phyloP scores from a whole-genome alignment of 768 basidiomycete genomes.

The Brasilioporus rufonigricans region DNA sequence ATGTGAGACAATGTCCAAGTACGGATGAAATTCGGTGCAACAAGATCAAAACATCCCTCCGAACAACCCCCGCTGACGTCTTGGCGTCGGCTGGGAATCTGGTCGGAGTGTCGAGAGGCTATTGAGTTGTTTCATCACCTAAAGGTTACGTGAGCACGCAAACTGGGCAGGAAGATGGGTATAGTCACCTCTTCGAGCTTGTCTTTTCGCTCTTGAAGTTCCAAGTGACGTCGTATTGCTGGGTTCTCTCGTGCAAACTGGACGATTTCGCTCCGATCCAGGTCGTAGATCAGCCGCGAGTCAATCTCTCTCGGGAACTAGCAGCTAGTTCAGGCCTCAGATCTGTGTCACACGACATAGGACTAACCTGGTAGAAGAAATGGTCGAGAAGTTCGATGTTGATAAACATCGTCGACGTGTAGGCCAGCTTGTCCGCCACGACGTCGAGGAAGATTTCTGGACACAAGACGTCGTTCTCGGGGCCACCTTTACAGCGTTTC shows the following conservation, averaged over 20 bases:
- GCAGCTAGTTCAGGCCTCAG: neutral
- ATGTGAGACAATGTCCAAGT: neutral
- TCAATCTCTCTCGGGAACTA: conserved; percentile 99
- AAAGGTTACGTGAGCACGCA: conserved; percentile 4
- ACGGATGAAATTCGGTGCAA: neutral
- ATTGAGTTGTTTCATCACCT: conserved; percentile 97
- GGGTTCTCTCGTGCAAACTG: conserved; percentile 97
- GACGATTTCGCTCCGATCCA: conserved; percentile 87
- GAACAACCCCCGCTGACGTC: conserved; percentile 77
- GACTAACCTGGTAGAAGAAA: conserved; percentile 92
- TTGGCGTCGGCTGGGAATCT: conserved; percentile 71
- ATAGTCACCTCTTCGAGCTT: conserved; percentile 86
- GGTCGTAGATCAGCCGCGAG: conserved; percentile 85
- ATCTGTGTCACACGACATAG: neutral
- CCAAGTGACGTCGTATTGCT: conserved; percentile 78
- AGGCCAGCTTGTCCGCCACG: conserved; percentile 94
- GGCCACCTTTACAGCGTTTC: conserved; percentile 83
- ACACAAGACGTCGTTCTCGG: conserved; percentile 86
- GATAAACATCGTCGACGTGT: conserved; percentile 97
- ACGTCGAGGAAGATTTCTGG: conserved; percentile 97
- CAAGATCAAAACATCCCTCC: conserved; percentile 64
- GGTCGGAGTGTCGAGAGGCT: conserved; percentile 85
- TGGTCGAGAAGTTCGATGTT: conserved; percentile 97
- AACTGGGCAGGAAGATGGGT: neutral
- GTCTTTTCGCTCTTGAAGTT: conserved; percentile 95